Evolutionary conservation across 768 basidiomycete genomes (phyloP), one percentile per base, ranked within the genome.

Genomic region (Clathrus columnatus): DNA sequence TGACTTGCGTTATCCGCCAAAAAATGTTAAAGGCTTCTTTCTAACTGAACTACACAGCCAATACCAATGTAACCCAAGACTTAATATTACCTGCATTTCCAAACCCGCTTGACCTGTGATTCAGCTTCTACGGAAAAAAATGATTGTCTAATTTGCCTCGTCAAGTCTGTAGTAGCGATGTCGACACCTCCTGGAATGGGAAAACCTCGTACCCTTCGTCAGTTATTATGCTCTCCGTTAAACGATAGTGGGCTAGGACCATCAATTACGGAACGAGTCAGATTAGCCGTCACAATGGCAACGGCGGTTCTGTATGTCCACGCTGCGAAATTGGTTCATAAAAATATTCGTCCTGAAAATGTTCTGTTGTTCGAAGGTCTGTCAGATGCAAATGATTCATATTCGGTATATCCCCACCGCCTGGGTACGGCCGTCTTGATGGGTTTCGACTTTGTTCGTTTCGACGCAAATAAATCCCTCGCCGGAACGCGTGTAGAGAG

Each of bases 311-410:
- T 53, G 4, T 53, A 23, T n/a, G 36, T 32, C 14, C 41, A 53
- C 36, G 36, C 51, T 11, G 48, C 48, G 11, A 44, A 24, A 11
- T 26, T 53, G 5, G 18, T 44, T 7, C 51, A 53, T 4, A 26
- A 44, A 24, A 44, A 53, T 41, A 32, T 53, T 8, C 51, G 51
- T 27, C 51, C 51, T 20, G 51, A 53, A 41, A 53, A 53, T 24
- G 36, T 53, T 10, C 26, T 53, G 7, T n/a, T 42, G 10, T 28
- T 53, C 10, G 42, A 28, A n/a, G n/a, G n/a, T n/a, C n/a, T n/a
- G 18, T 18, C 27, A 0, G 21, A 44, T 24, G 23, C 27, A 21
- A n/a, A 36, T n/a, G 50, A 51, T 41, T 21, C 30, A 5, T 27
- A 53, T 23, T 16, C 21, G 42, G 8, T 10, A n/a, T 53, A 28